A percentile compares a stretch with the other conserved stretches of the same genome.
These are phyloP conservation scores for Themeda triandra DNA, from an alignment of 176 grass and related monocot genomes.

Conservation along the genomic window DNA sequence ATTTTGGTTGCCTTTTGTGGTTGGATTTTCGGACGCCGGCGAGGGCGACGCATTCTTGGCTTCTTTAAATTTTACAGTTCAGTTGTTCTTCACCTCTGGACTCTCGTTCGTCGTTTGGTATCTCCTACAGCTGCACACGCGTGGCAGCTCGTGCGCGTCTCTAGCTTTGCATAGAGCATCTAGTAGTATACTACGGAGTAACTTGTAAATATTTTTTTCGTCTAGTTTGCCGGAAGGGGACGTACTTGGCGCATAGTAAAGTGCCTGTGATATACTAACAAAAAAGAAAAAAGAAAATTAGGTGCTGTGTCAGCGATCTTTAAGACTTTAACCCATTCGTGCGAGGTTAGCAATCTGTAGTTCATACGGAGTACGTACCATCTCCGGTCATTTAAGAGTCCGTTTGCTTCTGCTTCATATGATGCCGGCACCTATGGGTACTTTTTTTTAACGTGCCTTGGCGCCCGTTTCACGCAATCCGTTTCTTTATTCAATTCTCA, in stretches of 20 bases:
- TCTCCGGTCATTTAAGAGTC: neutral
- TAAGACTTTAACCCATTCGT: neutral
- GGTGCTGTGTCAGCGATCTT: neutral
- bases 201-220: too few relatives aligned
- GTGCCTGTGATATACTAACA: neutral
- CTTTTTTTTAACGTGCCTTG: too few relatives aligned
- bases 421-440: too few relatives aligned
- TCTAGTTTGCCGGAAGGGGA: neutral
- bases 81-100: neutral
- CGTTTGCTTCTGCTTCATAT: neutral
- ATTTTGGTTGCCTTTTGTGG: neutral
- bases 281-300: neutral
- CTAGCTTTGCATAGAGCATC: neutral
- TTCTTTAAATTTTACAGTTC: neutral
- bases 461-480: too few relatives aligned
- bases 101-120: neutral
- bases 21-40: constrained; percentile 3
- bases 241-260: neutral
- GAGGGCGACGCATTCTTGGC: neutral
- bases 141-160: neutral
- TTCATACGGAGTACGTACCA: too few relatives aligned
- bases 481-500: neutral
- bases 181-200: too few relatives aligned
- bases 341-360: neutral
- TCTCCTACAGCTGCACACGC: neutral